These are phyloP conservation scores for Pseudopithomyces maydicus DNA, from an alignment of 2,329 filamentous ascomycete genomes.

Conservation along the genomic window DNA sequence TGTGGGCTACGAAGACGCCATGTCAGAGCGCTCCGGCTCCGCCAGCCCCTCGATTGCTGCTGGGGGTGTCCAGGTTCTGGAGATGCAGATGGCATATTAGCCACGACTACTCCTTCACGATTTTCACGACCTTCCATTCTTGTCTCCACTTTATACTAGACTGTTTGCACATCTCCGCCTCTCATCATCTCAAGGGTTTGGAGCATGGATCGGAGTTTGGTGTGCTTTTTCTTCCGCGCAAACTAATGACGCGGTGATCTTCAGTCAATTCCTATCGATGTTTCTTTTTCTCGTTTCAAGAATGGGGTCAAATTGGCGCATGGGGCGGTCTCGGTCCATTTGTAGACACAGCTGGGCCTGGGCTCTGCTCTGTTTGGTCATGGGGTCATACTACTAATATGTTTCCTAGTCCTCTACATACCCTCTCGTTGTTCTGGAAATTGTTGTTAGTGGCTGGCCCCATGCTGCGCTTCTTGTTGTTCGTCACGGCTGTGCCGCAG, in stretches of 20 bases:
- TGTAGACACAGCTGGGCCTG: slow-evolving; percentile 40
- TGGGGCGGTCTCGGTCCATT: slow-evolving; percentile 39
- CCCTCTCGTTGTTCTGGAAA: slow-evolving; percentile 42
- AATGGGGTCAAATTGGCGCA: slow-evolving; percentile 40
- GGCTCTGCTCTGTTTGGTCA: slow-evolving; percentile 30
- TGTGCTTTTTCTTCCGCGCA: slow-evolving; percentile 16
- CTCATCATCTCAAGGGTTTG: slow-evolving; percentile 30
- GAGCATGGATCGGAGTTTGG: slow-evolving; percentile 44
- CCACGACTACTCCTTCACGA: slow-evolving; percentile 15
- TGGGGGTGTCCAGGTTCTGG: slow-evolving; percentile 47
- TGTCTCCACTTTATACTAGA: slow-evolving; percentile 35
- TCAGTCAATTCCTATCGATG: slow-evolving; percentile 12
- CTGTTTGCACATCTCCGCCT: slow-evolving; percentile 36
- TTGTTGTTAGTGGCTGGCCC: slow-evolving; percentile 45
- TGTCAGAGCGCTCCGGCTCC: slow-evolving; percentile 53
- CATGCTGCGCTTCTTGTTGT: slow-evolving; percentile 35
- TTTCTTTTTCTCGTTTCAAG: slow-evolving; percentile 21
- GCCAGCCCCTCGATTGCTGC: slow-evolving; percentile 48
- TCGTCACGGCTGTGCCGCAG: slow-evolving; percentile 30
- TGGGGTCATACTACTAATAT: slow-evolving; percentile 45
- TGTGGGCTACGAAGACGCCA: slow-evolving; percentile 88
- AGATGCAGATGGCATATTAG: slow-evolving; percentile 52
- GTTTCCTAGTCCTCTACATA: slow-evolving; percentile 41
- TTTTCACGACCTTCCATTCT: slow-evolving; percentile 25
- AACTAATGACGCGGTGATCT: slow-evolving; percentile 24